Evolutionary conservation across 805 yeast species (phyloP).

Genomic region (Grigorovia yakushimaensis): DNA sequence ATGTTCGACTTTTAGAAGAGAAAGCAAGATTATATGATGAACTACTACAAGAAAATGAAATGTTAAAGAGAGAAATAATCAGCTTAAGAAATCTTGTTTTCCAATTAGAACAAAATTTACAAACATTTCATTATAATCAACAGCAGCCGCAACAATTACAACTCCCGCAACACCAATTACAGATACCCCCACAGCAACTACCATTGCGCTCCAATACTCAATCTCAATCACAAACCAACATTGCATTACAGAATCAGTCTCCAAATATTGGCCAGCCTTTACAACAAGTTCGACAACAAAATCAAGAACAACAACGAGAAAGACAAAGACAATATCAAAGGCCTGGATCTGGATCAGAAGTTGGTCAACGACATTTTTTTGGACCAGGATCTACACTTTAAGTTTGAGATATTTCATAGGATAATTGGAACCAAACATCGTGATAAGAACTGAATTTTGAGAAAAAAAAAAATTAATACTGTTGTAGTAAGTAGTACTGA

Average conservation of each 20-base stretch:
- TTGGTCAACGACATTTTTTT: background rate
- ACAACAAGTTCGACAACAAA: background rate
- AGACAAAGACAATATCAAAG: background rate
- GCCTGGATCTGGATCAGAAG: background rate
- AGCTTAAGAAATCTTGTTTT: slow-evolving; percentile 2
- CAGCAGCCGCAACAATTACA: background rate
- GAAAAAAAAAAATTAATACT: too few relatives aligned
- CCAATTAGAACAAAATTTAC: slow-evolving; percentile 5
- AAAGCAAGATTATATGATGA: slow-evolving; percentile 54
- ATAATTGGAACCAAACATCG: too few relatives aligned
- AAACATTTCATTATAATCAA: background rate
- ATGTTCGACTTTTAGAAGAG: slow-evolving; percentile 67
- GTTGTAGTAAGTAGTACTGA: too few relatives aligned
- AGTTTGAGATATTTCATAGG: too few relatives aligned
- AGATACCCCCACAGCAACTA: background rate
- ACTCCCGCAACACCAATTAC: background rate
- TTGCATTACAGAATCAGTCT: background rate
- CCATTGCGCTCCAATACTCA: background rate
- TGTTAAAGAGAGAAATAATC: slow-evolving; percentile 5
- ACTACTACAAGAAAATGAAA: slow-evolving; percentile 39
- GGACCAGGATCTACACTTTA: background rate
- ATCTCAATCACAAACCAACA: background rate
- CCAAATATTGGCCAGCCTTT: background rate
- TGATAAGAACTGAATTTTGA: too few relatives aligned
- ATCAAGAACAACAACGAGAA: background rate